Conservation (phyloP, 345 rosid species). For the Syzygium aromaticum region DNA sequence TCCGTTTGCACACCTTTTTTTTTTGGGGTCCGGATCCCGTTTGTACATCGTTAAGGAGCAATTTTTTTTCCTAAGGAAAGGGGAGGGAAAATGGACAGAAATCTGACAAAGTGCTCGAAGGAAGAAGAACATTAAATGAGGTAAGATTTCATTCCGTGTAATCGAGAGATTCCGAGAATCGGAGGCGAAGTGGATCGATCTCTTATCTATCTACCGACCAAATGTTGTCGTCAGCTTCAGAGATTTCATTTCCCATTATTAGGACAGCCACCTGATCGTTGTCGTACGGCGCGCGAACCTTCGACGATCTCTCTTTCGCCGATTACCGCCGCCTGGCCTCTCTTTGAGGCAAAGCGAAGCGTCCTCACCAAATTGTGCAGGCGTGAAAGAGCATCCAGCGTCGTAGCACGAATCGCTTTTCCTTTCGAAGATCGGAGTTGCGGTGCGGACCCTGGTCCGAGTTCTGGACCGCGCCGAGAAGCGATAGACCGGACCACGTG, state of each 20-base stretch:
- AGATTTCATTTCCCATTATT: neutral
- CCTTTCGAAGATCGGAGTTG: neutral
- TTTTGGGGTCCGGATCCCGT: too few species aligned
- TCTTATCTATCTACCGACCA: too few species aligned
- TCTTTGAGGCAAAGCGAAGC: neutral
- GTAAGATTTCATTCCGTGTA: neutral
- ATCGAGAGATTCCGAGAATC: neutral
- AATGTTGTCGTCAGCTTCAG: neutral
- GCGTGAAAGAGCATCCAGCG: neutral
- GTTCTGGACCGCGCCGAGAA: neutral
- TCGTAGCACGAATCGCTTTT: neutral
- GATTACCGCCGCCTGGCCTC: neutral
- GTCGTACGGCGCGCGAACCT: neutral
- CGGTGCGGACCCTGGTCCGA: neutral
- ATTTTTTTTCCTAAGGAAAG: neutral
- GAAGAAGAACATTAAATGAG: neutral
- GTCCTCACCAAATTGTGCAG: neutral
- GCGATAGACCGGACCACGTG: too few species aligned
- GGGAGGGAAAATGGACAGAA: neutral
- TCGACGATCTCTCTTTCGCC: too few species aligned
- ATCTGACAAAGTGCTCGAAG: neutral
- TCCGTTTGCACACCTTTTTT: too few species aligned
- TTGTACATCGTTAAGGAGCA: too few species aligned
- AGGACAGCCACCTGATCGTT: neutral
- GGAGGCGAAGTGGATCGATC: neutral